Base-by-base conservation (phyloP, 352 stramenopile species). In the Phytophthora meadii region DNA sequence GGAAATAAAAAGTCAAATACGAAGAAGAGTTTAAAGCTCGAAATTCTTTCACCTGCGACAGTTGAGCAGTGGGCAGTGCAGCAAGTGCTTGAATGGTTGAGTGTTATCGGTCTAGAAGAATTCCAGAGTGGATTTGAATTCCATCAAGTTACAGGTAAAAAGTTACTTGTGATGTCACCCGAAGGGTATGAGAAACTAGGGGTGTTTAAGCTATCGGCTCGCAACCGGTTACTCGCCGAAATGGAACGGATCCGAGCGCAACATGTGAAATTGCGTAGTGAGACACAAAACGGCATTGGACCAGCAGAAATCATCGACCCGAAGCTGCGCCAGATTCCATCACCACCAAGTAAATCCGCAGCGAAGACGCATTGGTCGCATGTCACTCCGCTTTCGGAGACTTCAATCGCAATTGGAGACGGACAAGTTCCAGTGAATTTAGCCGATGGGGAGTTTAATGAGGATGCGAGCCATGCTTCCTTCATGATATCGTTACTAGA, bases 401-500 rank as follows among this genome's bases (percentile, higher is more conserved):
- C 70, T 9, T 54, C 41, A 7, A 40, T 70, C 24, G 41, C 42
- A 4, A 30, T 27, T 15, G 42, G 27, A 2, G 59, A 70, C 37
- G 64, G 53, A 6, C 62, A 87, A n/a, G 64, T 73, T 0, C 74
- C 84, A 2, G 77, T 91, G 6, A 95, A 95, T 69, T 61, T 93
- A 19, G 84, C 87, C 0, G 87, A 95, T 51, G 84, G 83, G 12
- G 80, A 83, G 1, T 95, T 93, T 42, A 59, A 91, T 50, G 85
- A 93, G 64, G 83, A 88, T n/a, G 78, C 57, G 1, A 82, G 84
- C 41, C 87, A 95, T 41, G 71, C 72, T 27, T 91, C 84, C 5
- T 93, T 95, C 52, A 80, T 95, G 72, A 93, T 92, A 34, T 85
- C 84, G 3, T 58, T 95, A 15, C 22, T 94, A 9, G 84, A 95